Evolutionary conservation across 2,329 filamentous ascomycete genomes (phyloP).

Genomic region (Didymosphaeria variabile): DNA sequence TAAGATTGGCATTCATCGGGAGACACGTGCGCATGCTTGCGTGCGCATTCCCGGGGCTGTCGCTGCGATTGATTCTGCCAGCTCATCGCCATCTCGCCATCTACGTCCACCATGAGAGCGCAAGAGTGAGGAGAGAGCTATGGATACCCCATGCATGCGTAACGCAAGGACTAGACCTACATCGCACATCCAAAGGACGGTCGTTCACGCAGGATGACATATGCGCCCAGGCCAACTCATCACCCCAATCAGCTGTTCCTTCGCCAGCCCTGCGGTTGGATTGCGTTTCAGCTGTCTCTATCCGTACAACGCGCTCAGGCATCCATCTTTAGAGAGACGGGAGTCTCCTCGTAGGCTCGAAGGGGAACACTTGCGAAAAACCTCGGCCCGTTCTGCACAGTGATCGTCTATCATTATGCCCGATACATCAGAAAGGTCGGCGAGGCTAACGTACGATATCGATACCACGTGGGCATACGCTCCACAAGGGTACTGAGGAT

Average conservation of each 20-base stretch:
- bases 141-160: neutral
- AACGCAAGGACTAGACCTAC: constrained; percentile 5
- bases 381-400: neutral
- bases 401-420: neutral
- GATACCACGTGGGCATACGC: neutral
- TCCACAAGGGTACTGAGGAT: neutral
- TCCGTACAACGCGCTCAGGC: neutral
- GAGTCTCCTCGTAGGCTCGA: neutral
- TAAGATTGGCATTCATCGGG: constrained; percentile 11
- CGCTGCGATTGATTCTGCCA: neutral
- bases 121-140: too few species aligned
- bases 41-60: neutral
- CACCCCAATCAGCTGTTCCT: constrained; percentile 21
- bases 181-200: neutral
- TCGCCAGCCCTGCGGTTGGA: constrained; percentile 9
- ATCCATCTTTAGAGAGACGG: neutral
- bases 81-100: neutral
- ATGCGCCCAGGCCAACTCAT: constrained; percentile 21
- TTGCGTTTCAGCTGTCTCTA: constrained; percentile 10
- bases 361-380: neutral
- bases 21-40: constrained; percentile 9
- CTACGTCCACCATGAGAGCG: neutral
- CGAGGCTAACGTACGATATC: constrained; percentile 6
- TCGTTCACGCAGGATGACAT: constrained; percentile 18
- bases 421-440: neutral